These are phyloP conservation scores for Claviceps monticola DNA, from an alignment of 2,329 filamentous ascomycete species.

Conservation along the genomic window DNA sequence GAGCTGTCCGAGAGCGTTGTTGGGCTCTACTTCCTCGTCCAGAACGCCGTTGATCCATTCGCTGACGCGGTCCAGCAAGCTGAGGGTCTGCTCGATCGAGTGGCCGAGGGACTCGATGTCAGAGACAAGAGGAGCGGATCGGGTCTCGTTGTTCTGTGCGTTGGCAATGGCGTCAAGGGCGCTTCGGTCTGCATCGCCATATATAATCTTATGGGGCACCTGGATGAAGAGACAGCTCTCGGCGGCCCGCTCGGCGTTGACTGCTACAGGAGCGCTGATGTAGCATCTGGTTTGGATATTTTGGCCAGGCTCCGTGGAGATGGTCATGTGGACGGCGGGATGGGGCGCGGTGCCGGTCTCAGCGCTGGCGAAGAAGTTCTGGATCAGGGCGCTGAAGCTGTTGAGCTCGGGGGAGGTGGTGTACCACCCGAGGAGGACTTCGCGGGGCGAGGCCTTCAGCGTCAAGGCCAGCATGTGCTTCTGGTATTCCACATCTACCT, in stretches of 20 bases:
- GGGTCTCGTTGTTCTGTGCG: constrained; percentile 65
- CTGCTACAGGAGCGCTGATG: constrained; percentile 88
- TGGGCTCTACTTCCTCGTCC: constrained; percentile 83
- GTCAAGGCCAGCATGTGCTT: constrained; percentile 97
- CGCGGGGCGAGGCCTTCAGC: constrained; percentile 84
- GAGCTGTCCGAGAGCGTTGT: constrained; percentile 85
- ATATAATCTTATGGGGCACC: constrained; percentile 87
- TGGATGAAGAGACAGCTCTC: constrained; percentile 97
- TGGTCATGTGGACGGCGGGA: constrained; percentile 93
- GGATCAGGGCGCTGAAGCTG: constrained; percentile 91
- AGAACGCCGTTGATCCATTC: constrained; percentile 88
- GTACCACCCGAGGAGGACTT: constrained; percentile 95
- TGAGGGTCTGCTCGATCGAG: constrained; percentile 74
- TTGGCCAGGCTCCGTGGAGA: constrained; percentile 76
- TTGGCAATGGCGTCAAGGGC: constrained; percentile 70
- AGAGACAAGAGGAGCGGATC: constrained; percentile 59
- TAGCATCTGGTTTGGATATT: constrained; percentile 86
- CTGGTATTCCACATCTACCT: constrained; percentile 99
- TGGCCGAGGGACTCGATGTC: constrained; percentile 84
- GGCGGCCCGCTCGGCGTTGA: constrained; percentile 85
- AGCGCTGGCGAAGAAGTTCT: constrained; percentile 97
- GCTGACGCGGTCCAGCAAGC: constrained; percentile 79
- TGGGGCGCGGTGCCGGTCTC: constrained; percentile 95
- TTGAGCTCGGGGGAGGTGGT: constrained; percentile 94
- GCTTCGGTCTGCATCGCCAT: constrained; percentile 56